These are phyloP conservation scores for Podila epigama DNA, from an alignment of 192 early-diverging fungal genomes.

Conservation along the genomic window DNA sequence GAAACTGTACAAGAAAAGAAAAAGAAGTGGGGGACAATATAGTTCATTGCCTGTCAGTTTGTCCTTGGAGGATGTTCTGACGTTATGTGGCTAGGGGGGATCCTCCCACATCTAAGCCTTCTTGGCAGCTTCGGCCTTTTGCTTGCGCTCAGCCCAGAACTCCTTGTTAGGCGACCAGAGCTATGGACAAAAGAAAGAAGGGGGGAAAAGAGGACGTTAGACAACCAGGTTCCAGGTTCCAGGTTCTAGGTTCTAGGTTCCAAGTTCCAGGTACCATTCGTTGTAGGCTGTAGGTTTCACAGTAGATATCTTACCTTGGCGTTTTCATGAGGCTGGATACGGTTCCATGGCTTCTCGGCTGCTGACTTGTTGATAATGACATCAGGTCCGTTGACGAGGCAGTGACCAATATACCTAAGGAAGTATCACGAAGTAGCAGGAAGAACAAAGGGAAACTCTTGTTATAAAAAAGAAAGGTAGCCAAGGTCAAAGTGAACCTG, in stretches of 20 bases:
- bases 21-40: too few species aligned
- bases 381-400: constrained; percentile 43
- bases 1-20: too few species aligned
- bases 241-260: background rate
- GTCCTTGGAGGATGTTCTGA: too few species aligned
- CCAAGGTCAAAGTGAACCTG: background rate
- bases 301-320: constrained; percentile 29
- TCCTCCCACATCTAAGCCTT: too few species aligned
- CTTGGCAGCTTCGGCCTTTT: constrained; percentile 19
- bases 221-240: background rate
- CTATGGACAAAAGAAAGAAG: constrained; percentile 5
- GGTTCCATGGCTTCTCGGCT: constrained; percentile 47
- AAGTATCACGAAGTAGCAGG: background rate
- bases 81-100: too few species aligned
- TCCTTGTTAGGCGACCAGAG: constrained; percentile 49
- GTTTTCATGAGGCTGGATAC: constrained; percentile 51
- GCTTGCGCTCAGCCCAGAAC: constrained; percentile 45
- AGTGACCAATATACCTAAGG: constrained; percentile 44
- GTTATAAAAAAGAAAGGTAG: background rate
- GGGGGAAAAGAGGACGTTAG: too few species aligned
- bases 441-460: background rate
- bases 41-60: too few species aligned
- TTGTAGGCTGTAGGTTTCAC: too few species aligned
- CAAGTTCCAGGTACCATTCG: too few species aligned
- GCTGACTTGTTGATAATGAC: constrained; percentile 50